Conservation (phyloP, 1,284 basidiomycete genomes). For the Earliella scabrosa region DNA sequence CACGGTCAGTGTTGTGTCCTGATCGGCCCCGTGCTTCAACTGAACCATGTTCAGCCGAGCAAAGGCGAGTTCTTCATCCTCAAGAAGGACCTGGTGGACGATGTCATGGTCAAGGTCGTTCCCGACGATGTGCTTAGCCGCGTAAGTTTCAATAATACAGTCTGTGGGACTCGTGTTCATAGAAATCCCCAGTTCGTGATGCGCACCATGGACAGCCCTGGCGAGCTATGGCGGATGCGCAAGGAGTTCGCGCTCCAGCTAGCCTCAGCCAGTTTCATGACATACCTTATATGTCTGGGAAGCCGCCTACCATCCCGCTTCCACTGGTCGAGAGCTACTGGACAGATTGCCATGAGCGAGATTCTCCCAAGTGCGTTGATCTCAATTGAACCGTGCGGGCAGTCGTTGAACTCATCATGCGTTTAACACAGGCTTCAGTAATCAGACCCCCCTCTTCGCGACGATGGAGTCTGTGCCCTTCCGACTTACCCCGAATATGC, state of each 20-base stretch:
- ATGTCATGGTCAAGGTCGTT: constrained; percentile 88
- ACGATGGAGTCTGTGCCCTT: constrained; percentile 93
- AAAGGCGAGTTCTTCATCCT: constrained; percentile 77
- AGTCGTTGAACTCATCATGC: background rate
- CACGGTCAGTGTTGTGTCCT: background rate
- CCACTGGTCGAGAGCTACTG: constrained; percentile 88
- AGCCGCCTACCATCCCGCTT: constrained; percentile 87
- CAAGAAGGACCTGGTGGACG: constrained; percentile 91
- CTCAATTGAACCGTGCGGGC: background rate
- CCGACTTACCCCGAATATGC: constrained; percentile 96
- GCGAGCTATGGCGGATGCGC: constrained; percentile 95
- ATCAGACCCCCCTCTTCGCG: constrained; percentile 68
- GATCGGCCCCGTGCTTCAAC: background rate
- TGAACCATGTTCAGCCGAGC: constrained; percentile 45
- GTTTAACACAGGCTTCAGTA: constrained; percentile 46
- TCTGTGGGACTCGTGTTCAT: too few species aligned
- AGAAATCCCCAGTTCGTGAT: constrained; percentile 77
- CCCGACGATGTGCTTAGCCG: constrained; percentile 89
- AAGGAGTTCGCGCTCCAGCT: constrained; percentile 96
- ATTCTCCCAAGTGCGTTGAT: constrained; percentile 75
- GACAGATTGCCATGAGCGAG: constrained; percentile 90
- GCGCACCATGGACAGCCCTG: constrained; percentile 82
- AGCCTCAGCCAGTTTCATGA: constrained; percentile 91
- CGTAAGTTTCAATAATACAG: constrained; percentile 49
- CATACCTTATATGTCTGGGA: constrained; percentile 86